These are phyloP conservation scores for Geranium brycei DNA, from an alignment of 345 rosid species.

Conservation along the genomic window DNA sequence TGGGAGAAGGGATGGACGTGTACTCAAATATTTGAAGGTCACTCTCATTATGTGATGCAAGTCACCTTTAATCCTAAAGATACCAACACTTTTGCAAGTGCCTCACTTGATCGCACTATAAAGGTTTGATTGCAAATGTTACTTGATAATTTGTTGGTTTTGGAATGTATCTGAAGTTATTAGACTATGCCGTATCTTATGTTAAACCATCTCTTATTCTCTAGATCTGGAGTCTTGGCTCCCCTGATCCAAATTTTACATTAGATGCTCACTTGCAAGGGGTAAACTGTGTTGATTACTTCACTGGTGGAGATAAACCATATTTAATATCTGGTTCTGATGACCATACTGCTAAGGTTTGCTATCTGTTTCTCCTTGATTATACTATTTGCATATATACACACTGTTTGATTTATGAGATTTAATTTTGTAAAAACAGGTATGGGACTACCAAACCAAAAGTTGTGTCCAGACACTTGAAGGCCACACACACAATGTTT, in stretches of 20 bases:
- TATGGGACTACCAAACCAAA: slow-evolving; percentile 79
- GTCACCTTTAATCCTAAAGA: slow-evolving; percentile 87
- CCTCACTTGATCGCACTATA: slow-evolving; percentile 88
- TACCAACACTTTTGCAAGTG: slow-evolving; percentile 90
- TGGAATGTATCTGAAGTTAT: slow-evolving; percentile 5
- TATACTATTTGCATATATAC: background rate
- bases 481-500: slow-evolving; percentile 81
- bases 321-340: slow-evolving; percentile 79
- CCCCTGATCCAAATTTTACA: slow-evolving; percentile 59
- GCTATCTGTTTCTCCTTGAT: slow-evolving; percentile 3
- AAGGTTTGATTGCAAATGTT: slow-evolving; percentile 35
- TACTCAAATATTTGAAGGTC: slow-evolving; percentile 93
- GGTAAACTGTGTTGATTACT: slow-evolving; percentile 75
- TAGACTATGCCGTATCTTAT: background rate
- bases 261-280: slow-evolving; percentile 83
- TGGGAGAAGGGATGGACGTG: slow-evolving; percentile 99
- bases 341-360: slow-evolving; percentile 84
- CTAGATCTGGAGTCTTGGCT: slow-evolving; percentile 88
- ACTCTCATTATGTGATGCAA: slow-evolving; percentile 99
- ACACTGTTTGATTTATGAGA: slow-evolving; percentile 14
- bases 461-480: slow-evolving; percentile 68
- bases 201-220: background rate
- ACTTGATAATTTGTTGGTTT: slow-evolving; percentile 2
- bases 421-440: slow-evolving; percentile 34
- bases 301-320: slow-evolving; percentile 56